phyloP scores from a whole-genome alignment of 176 grass and related monocot species.

The Rhynchospora breviuscula region DNA sequence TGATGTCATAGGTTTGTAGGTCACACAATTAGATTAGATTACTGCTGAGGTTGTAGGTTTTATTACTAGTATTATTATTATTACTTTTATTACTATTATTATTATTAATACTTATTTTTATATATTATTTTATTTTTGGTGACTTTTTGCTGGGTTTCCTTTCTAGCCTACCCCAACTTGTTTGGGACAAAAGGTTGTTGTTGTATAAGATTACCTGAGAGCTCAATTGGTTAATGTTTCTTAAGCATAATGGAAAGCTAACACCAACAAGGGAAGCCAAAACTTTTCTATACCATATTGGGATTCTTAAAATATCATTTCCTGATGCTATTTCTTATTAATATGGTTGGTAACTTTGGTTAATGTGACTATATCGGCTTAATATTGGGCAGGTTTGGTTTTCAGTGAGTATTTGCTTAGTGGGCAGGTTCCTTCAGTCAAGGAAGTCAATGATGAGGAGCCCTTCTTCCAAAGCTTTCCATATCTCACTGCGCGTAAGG shows the following conservation, averaged over 20 bases:
- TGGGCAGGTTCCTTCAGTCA: slow-evolving; percentile 79
- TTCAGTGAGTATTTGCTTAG: slow-evolving; percentile 94
- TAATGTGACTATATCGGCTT: not conserved
- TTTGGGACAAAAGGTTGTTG: no score
- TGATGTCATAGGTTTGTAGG: no score
- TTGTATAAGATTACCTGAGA: not conserved
- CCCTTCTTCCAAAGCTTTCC: slow-evolving; percentile 58
- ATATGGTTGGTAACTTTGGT: not conserved
- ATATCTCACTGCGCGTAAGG: slow-evolving; percentile 38
- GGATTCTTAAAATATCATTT: not conserved
- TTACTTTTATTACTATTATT: no score
- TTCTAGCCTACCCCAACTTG: no score
- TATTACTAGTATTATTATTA: no score
- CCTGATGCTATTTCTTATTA: not conserved
- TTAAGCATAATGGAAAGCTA: not conserved
- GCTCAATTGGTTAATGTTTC: not conserved
- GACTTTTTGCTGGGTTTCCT: no score
- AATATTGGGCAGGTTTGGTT: slow-evolving; percentile 52
- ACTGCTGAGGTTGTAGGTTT: no score
- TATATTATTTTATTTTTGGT: no score
- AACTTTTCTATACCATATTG: not conserved
- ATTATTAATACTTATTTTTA: no score
- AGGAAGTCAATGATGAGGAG: slow-evolving; percentile 88
- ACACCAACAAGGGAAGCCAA: not conserved
- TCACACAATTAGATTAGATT: no score